Evolutionary conservation across 345 rosid species (phyloP), one percentile per base, ranked within the genome.

Genomic region (Gossypium herbaceum): DNA sequence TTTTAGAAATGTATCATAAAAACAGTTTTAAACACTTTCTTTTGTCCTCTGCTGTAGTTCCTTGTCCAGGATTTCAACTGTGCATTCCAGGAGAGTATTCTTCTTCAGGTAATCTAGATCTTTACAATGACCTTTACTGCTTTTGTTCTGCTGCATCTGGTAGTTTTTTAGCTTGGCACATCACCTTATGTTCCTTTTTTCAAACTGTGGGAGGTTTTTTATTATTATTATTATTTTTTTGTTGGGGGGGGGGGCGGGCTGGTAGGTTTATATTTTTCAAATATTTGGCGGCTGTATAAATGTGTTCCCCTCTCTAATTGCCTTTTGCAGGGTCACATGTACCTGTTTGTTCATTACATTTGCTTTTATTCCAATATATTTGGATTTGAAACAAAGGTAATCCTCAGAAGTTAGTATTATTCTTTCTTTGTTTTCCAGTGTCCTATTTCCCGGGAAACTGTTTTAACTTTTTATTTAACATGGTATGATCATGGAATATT

Each of bases 301-400:
- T 34, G 25, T 50, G 60, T 63, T 78, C 71, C 51, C 17, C 22
- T 55, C n/a, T 39, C 57, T 43, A 25, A 72, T 60, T 29, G 45
- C 77, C 17, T 81, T 62, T 52, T 84, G 81, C 94, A 95, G 99
- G 99, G 99, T 73, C 99, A 92, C 74, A 91, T 95, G 97, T 95
- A 95, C 86, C 91, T 95, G 75, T 95, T 95, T 77, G 78, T 83
- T 71, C 93, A 39, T 73, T 80, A 81, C 79, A 84, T 92, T 79
- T 95, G 99, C 87, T 95, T 95, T 82, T 95, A 95, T 80, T 92
- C 99, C 59, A 95, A 95, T 85, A 95, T 95, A 73, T 95, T 95
- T 89, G 99, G 99, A 66, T 95, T 88, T 85, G 99, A 95, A 87
- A 95, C 99, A 43, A 95, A 95, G 98, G 99, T 93, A 87, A 59